Evolutionary conservation across 1,139 yeast genomes (phyloP).

Genomic region (Yamadazyma sp.): DNA sequence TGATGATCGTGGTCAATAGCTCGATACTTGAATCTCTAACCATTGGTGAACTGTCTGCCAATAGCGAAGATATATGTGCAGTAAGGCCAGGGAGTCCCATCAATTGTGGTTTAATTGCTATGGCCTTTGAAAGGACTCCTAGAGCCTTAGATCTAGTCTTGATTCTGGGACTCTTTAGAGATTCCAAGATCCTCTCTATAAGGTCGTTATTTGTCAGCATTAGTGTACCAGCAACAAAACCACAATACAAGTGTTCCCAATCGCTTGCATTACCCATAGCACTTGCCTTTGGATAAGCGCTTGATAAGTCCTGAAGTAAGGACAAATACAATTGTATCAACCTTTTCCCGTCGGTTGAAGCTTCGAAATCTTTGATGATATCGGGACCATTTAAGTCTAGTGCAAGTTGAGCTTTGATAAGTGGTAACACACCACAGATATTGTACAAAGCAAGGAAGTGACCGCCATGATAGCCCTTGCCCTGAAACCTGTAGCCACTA

Average conservation of each 20-base stretch:
- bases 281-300: too few species aligned
- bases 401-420: neutral
- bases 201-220: slow-evolving; percentile 21
- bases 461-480: too few species aligned
- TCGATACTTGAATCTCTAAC: slow-evolving; percentile 79
- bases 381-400: too few species aligned
- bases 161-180: slow-evolving; percentile 49
- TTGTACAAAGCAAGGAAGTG: neutral
- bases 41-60: slow-evolving; percentile 63
- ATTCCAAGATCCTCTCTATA: slow-evolving; percentile 45
- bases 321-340: too few species aligned
- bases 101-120: slow-evolving; percentile 1
- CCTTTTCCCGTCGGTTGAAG: too few species aligned
- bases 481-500: too few species aligned
- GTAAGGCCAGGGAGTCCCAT: neutral
- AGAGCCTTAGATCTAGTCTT: slow-evolving; percentile 54
- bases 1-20: slow-evolving; percentile 53
- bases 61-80: slow-evolving; percentile 37
- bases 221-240: neutral
- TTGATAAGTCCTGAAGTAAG: too few species aligned
- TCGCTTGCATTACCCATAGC: too few species aligned
- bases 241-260: neutral
- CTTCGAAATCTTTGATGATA: too few species aligned
- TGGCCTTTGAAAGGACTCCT: slow-evolving; percentile 1
- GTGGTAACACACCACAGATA: neutral